A percentile compares a stretch with the other conserved stretches of the same genome.
Conservation (phyloP, 495 filamentous ascomycete species). For the Neurospora cerealis region DNA sequence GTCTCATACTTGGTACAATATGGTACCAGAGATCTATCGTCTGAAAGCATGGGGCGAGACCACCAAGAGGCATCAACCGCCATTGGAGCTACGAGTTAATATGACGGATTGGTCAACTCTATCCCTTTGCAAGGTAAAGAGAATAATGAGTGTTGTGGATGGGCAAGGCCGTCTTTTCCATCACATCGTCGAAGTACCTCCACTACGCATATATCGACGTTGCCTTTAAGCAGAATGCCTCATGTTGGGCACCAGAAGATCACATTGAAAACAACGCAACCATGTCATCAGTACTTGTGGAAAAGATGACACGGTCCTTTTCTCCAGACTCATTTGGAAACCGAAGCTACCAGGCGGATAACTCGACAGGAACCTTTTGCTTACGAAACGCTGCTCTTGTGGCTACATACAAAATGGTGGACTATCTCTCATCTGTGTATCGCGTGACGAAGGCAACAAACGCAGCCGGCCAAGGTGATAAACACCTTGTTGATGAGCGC, state of each 20-base stretch:
- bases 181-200: background rate
- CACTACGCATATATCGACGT: too few relatives aligned
- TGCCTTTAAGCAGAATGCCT: background rate
- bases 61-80: background rate
- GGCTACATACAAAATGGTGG: too few relatives aligned
- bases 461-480: background rate
- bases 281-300: background rate
- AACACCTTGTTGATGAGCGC: too few relatives aligned
- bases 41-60: too few relatives aligned
- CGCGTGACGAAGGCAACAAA: background rate
- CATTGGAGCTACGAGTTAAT: background rate
- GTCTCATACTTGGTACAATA: background rate
- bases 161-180: background rate
- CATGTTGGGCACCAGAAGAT: background rate
- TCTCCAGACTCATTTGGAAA: background rate
- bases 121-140: background rate
- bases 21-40: background rate
- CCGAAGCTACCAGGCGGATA: background rate
- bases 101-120: background rate
- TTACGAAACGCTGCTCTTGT: too few relatives aligned
- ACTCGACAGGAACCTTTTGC: background rate
- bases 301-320: background rate
- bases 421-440: background rate
- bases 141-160: background rate
- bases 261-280: background rate